These are phyloP conservation scores for Saccharata proteae DNA, from an alignment of 2,329 filamentous ascomycete genomes.

Conservation along the genomic window DNA sequence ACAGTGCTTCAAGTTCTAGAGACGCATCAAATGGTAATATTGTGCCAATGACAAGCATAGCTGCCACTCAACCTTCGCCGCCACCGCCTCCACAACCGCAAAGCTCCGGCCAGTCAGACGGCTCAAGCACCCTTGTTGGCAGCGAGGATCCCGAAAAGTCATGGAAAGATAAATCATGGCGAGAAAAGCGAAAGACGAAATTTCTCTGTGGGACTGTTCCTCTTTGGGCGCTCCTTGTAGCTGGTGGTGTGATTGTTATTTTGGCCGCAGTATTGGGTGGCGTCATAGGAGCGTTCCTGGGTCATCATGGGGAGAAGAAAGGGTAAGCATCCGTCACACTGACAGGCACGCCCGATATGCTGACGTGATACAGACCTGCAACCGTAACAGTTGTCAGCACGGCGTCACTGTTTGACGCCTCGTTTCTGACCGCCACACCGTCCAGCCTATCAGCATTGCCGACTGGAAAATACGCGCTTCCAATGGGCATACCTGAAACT, in stretches of 20 bases:
- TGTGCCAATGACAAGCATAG: neutral
- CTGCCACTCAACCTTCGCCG: neutral
- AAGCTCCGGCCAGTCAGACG: no score
- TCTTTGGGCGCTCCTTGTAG: constrained; percentile 37
- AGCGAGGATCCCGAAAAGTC: constrained; percentile 16
- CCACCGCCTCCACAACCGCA: constrained; percentile 2
- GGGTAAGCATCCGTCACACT: constrained; percentile 14
- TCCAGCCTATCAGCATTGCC: constrained; percentile 33
- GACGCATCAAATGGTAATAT: constrained; percentile 1
- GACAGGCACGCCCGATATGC: neutral
- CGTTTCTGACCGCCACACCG: constrained; percentile 37
- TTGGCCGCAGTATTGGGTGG: constrained; percentile 39
- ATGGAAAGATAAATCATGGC: constrained; percentile 14
- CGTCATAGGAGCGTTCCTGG: constrained; percentile 41
- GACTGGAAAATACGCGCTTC: constrained; percentile 38
- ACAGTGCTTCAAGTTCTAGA: constrained; percentile 1
- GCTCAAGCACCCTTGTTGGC: neutral
- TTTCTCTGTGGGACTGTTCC: constrained; percentile 36
- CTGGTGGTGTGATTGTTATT: constrained; percentile 33
- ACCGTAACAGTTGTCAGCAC: constrained; percentile 20
- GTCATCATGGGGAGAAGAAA: constrained; percentile 16
- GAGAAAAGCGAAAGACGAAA: constrained; percentile 31
- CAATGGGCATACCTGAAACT: constrained; percentile 33
- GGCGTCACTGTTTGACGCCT: constrained; percentile 37
- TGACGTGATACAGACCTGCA: constrained; percentile 8